These are phyloP conservation scores for Phytopythium helicoides DNA, from an alignment of 352 stramenopile genomes.

Conservation along the genomic window DNA sequence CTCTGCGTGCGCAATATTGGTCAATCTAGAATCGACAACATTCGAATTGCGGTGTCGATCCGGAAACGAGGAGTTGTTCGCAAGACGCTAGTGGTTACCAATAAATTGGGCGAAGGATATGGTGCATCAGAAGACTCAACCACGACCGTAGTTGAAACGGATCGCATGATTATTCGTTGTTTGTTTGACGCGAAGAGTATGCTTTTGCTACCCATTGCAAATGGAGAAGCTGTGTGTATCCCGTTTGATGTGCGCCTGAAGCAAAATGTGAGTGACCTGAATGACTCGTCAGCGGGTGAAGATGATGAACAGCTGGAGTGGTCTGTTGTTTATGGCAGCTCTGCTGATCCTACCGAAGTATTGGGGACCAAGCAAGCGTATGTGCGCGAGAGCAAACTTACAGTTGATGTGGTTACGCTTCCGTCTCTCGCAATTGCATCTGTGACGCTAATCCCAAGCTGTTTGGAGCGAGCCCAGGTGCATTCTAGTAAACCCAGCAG, in stretches of 20 bases:
- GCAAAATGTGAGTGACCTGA: constrained; percentile 9
- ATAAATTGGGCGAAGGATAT: constrained; percentile 27
- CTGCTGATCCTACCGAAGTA: background rate
- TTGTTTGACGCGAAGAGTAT: background rate
- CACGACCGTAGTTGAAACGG: constrained; percentile 12
- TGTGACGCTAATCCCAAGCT: constrained; percentile 34
- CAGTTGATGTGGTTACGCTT: constrained; percentile 43
- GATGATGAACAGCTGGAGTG: constrained; percentile 54
- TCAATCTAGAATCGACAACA: constrained; percentile 37
- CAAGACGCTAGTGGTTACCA: constrained; percentile 40
- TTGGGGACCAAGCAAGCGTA: constrained; percentile 16
- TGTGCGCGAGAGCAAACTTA: constrained; percentile 54
- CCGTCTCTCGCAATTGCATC: constrained; percentile 45
- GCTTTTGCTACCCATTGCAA: constrained; percentile 21
- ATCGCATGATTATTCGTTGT: constrained; percentile 16
- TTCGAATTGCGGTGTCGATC: constrained; percentile 31
- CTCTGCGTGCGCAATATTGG: constrained; percentile 53
- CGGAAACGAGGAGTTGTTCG: constrained; percentile 23
- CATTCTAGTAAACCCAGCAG: background rate
- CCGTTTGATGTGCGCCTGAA: constrained; percentile 37
- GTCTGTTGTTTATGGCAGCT: constrained; percentile 56
- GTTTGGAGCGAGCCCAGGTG: constrained; percentile 13
- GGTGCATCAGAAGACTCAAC: background rate
- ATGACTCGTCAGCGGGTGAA: constrained; percentile 18
- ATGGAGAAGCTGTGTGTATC: constrained; percentile 30